Evolutionary conservation across 2,329 filamentous ascomycete genomes (phyloP).

Genomic region (Bipolaris bicolor): DNA sequence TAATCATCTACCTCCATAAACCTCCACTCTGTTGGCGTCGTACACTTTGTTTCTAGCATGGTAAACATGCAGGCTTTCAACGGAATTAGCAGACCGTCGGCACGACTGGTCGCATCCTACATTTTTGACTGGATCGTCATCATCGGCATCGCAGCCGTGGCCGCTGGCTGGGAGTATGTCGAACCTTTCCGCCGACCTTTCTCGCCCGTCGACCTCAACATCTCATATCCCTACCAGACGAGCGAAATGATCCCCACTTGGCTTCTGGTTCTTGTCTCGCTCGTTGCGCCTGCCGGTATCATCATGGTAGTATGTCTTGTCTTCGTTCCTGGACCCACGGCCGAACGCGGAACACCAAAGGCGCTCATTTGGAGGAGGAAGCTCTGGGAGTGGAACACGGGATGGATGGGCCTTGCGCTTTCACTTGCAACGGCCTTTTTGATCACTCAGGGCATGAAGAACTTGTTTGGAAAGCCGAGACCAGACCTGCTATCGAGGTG

Average conservation of each 20-base stretch:
- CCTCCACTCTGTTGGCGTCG: conserved; percentile 11
- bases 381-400: conserved; percentile 88
- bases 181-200: conserved; percentile 74
- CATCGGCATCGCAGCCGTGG: conserved; percentile 64
- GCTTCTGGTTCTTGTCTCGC: conserved; percentile 67
- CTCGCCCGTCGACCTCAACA: conserved; percentile 73
- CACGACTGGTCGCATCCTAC: conserved; percentile 68
- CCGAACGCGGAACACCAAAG: conserved; percentile 66
- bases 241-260: conserved; percentile 74
- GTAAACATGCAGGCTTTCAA: conserved; percentile 35
- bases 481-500: conserved; percentile 74
- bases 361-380: conserved; percentile 77
- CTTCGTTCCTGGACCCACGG: conserved; percentile 74
- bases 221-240: conserved; percentile 76
- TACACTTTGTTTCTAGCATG: conserved; percentile 7
- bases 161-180: conserved; percentile 64
- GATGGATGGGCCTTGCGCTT: conserved; percentile 80
- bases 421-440: conserved; percentile 75
- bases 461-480: conserved; percentile 67
- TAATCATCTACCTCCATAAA: not conserved
- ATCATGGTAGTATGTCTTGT: conserved; percentile 71
- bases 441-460: conserved; percentile 86
- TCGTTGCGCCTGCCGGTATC: conserved; percentile 69
- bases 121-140: conserved; percentile 76
- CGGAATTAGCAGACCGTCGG: conserved; percentile 48